Percentiles rank a stretch among this genome's conserved stretches.
Evolutionary conservation across 768 basidiomycete species (phyloP).

Genomic region (Suillus luteus): DNA sequence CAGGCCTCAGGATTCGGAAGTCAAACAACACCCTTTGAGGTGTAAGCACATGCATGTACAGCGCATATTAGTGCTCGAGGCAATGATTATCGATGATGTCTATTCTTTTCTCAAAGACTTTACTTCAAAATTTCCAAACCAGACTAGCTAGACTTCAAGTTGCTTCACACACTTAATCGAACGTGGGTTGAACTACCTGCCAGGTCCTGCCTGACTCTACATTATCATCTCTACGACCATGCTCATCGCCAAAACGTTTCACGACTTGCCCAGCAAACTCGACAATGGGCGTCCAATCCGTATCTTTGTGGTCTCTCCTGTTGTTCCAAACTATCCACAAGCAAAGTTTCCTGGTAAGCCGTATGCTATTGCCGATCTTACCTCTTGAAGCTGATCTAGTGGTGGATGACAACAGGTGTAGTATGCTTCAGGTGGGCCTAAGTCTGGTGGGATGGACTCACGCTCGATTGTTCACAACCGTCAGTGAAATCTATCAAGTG

Average conservation of each 20-base stretch:
- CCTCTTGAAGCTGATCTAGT: slow-evolving; percentile 2
- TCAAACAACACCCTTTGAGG: not conserved
- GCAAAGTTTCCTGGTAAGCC: slow-evolving; percentile 83
- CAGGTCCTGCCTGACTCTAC: too few species aligned
- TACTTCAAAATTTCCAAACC: not conserved
- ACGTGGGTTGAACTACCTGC: not conserved
- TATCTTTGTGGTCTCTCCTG: slow-evolving; percentile 82
- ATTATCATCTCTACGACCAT: slow-evolving; percentile 41
- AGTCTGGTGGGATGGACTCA: not conserved
- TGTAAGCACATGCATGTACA: not conserved
- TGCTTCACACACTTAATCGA: slow-evolving; percentile 4
- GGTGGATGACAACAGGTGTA: slow-evolving; percentile 52
- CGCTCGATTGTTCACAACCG: not conserved
- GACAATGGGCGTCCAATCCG: slow-evolving; percentile 67
- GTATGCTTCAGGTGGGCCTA: slow-evolving; percentile 70
- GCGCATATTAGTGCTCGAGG: not conserved
- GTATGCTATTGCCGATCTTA: slow-evolving; percentile 1
- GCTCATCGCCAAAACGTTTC: slow-evolving; percentile 79
- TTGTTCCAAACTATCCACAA: slow-evolving; percentile 78
- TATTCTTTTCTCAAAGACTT: not conserved
- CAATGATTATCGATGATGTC: not conserved
- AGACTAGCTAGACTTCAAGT: too few species aligned
- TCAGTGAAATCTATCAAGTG: slow-evolving; percentile 92
- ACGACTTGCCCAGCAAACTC: slow-evolving; percentile 75
- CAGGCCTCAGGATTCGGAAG: not conserved